These are phyloP conservation scores for Sporothrix sp. DNA, from an alignment of 2,329 filamentous ascomycete species.

Conservation along the genomic window DNA sequence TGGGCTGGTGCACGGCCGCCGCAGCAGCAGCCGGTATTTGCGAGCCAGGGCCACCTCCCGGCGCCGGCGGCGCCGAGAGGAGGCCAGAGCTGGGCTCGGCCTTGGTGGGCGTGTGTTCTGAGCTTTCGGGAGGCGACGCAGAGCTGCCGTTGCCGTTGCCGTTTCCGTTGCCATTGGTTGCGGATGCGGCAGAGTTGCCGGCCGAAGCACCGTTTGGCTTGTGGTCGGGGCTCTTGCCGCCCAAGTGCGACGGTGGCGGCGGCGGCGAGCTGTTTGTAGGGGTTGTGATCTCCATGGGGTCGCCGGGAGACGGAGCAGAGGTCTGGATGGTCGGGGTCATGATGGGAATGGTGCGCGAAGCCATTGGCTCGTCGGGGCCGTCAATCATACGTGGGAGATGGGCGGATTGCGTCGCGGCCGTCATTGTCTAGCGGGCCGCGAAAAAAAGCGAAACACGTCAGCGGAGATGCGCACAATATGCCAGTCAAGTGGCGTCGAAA, in stretches of 20 bases:
- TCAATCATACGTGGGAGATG: constrained; percentile 33
- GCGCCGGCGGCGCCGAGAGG: not conserved
- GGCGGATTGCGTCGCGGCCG: constrained; percentile 42
- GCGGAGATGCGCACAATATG: not conserved
- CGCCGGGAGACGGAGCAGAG: constrained; percentile 47
- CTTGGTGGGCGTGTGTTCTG: constrained; percentile 14
- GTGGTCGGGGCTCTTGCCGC: constrained; percentile 31
- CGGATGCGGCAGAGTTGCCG: not conserved
- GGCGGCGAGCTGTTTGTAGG: constrained; percentile 38
- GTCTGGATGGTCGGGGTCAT: constrained; percentile 48
- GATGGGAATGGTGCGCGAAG: constrained; percentile 47
- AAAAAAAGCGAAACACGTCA: constrained; percentile 1
- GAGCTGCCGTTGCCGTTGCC: constrained; percentile 25
- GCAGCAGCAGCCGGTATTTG: constrained; percentile 41
- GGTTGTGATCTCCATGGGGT: constrained; percentile 53
- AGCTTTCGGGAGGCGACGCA: constrained; percentile 8
- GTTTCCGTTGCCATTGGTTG: not conserved
- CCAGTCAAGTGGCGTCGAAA: not conserved
- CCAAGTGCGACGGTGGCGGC: constrained; percentile 26
- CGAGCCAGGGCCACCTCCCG: constrained; percentile 33
- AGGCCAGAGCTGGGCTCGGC: not conserved
- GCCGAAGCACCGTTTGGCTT: constrained; percentile 26
- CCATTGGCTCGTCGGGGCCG: constrained; percentile 36
- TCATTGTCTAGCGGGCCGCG: constrained; percentile 30
- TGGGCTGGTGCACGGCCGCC: constrained; percentile 79